Percentiles rank a stretch among this genome's conserved stretches.
These are phyloP conservation scores for Rhizopogon salebrosus DNA, from an alignment of 768 basidiomycete species.

Conservation along the genomic window DNA sequence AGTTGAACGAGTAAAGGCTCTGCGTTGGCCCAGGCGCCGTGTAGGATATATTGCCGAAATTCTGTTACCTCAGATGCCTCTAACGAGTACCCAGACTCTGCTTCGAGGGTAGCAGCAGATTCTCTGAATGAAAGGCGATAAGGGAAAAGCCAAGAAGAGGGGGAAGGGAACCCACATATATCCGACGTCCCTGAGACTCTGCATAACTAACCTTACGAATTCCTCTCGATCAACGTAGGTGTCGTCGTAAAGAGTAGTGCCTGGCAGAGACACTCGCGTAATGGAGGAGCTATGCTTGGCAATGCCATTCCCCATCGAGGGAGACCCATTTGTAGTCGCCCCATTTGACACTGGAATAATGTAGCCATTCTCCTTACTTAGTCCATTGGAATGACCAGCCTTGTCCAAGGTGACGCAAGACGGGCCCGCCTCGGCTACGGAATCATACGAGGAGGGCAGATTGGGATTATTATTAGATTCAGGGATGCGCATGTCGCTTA, in stretches of 20 bases:
- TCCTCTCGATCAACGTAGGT: constrained; percentile 82
- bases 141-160: constrained; percentile 4
- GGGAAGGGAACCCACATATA: constrained; percentile 45
- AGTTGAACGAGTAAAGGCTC: constrained; percentile 63
- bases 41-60: constrained; percentile 75
- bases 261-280: constrained; percentile 61
- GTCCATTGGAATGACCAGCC: constrained; percentile 25
- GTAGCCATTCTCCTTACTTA: constrained; percentile 40
- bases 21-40: constrained; percentile 78
- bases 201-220: constrained; percentile 83
- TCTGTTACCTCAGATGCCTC: constrained; percentile 73
- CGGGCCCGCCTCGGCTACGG: constrained; percentile 45
- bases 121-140: constrained; percentile 46
- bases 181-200: constrained; percentile 86
- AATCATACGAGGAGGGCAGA: constrained; percentile 40
- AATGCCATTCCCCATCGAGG: constrained; percentile 43
- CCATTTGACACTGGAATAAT: constrained; percentile 26
- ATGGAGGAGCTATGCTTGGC: constrained; percentile 45
- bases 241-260: constrained; percentile 73
- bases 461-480: constrained; percentile 45
- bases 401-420: constrained; percentile 38
- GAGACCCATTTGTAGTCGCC: constrained; percentile 28
- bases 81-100: constrained; percentile 87
- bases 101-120: constrained; percentile 83
- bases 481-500: constrained; percentile 46